phyloP scores from a whole-genome alignment of 306 rosid genomes.

The Leucaena leucocephala region DNA sequence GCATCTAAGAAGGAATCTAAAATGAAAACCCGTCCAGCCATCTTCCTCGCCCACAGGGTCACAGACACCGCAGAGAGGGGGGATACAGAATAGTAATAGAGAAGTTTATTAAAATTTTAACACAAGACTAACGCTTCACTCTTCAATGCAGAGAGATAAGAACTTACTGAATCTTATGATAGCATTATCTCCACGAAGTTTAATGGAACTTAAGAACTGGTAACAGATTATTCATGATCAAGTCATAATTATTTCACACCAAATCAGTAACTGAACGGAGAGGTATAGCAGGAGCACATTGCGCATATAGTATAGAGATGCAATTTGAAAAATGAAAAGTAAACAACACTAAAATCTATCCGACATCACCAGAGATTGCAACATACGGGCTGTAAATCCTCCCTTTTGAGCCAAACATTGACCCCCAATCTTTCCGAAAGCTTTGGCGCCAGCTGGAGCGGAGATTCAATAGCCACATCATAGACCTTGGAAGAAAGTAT shows the following conservation, averaged over 20 bases:
- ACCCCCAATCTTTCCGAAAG: slow-evolving; percentile 73
- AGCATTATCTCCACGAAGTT: neutral
- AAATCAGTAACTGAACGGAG: neutral
- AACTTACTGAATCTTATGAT: neutral
- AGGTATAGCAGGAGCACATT: neutral
- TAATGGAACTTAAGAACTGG: neutral
- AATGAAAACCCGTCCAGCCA: neutral
- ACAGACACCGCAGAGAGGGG: neutral
- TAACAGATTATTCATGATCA: neutral
- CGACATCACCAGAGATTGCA: neutral
- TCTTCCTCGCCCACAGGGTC: neutral
- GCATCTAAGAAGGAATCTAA: neutral
- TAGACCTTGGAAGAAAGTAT: slow-evolving; percentile 87
- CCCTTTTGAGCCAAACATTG: slow-evolving; percentile 86
- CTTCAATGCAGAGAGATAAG: neutral
- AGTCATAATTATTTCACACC: neutral
- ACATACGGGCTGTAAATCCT: slow-evolving; percentile 90
- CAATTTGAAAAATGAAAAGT: neutral
- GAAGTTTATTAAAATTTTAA: neutral
- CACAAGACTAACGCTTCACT: neutral
- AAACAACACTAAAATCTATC: slow-evolving; percentile 1
- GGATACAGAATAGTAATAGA: neutral
- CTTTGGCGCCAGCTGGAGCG: slow-evolving; percentile 76
- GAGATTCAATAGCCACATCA: slow-evolving; percentile 80
- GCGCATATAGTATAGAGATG: neutral